Evolutionary conservation across 2,329 filamentous ascomycete species (phyloP), one percentile per base, ranked within the genome.

Genomic region (Davidsoniella virescens): DNA sequence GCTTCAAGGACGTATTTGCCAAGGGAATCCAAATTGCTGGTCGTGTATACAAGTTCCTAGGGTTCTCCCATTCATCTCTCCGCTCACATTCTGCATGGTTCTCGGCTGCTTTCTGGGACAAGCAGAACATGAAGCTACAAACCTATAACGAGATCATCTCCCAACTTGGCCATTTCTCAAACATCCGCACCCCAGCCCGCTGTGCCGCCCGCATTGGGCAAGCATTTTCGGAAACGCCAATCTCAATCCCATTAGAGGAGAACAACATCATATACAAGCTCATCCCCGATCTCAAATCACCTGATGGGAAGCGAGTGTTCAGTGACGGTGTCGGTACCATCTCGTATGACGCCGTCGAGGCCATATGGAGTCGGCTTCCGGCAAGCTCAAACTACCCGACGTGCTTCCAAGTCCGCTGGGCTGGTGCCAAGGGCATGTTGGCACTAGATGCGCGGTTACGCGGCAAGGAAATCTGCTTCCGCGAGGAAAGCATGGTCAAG

Each of bases 301-400:
- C 45, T 0, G 64, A 67, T 29, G 63, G 72, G 9, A 65, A 63
- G 0, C 71, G 78, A 4, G 70, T 80, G 0, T 93, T 92, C 60
- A 87, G 82, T 54, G 86, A 92, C 59, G 86, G 86, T 1, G 81
- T 85, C 1, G 86, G 86, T 0, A 86, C 78, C 0, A 75, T 92
- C 4, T 90, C 85, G 0, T 58, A 56, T 9, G 66, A 67, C 0
- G 68, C 86, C 0, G 64, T 82, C 45, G 61, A 72, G 12, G 68
- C 68, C n/a, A 73, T 88, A 2, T 82, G 78, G 71, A 61, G 65
- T 1, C 59, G 64, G 4, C 63, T 83, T 49, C 71, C 75, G 0
- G 60, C 63, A 29, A 64, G 64, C 20, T 66, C 67, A 36, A 59
- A 66, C 0, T 65, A 66, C 2, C 76, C 84, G 0, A 84, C 80